Conservation (phyloP, 441 rosid species). For the Eruca vesicaria region DNA sequence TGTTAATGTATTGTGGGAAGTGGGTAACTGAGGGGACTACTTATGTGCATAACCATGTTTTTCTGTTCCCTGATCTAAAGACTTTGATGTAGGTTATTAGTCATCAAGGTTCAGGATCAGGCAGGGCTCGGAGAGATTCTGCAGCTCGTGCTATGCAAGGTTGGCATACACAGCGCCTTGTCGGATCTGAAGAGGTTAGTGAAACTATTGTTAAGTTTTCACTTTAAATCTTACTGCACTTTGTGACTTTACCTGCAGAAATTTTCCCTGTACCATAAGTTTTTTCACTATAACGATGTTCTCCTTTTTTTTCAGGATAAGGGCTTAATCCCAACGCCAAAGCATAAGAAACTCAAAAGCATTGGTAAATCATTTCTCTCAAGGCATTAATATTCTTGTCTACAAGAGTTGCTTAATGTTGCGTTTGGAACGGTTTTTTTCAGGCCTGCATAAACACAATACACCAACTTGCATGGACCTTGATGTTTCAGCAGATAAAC, state of each 20-base stretch:
- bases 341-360: conserved; percentile 70
- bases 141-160: conserved; percentile 95
- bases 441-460: conserved; percentile 64
- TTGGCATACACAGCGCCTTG: conserved; percentile 80
- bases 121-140: conserved; percentile 78
- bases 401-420: conserved; percentile 15
- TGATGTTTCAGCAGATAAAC: conserved; percentile 51
- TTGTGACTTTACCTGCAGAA: conserved; percentile 9
- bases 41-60: background rate
- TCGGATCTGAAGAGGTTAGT: conserved; percentile 66
- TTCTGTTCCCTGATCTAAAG: conserved; percentile 10
- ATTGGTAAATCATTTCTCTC: conserved; percentile 48
- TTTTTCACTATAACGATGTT: too few relatives aligned
- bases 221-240: conserved; percentile 17
- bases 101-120: conserved; percentile 61
- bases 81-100: conserved; percentile 44
- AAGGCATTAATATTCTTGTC: conserved; percentile 21
- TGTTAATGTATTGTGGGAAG: conserved; percentile 6
- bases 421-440: conserved; percentile 22
- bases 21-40: background rate
- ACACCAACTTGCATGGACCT: conserved; percentile 43
- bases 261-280: background rate
- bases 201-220: conserved; percentile 53
- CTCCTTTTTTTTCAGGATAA: conserved; percentile 45
- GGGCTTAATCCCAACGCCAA: conserved; percentile 47